Conservation (phyloP, 495 filamentous ascomycete species). For the Penicillium desertorum region DNA sequence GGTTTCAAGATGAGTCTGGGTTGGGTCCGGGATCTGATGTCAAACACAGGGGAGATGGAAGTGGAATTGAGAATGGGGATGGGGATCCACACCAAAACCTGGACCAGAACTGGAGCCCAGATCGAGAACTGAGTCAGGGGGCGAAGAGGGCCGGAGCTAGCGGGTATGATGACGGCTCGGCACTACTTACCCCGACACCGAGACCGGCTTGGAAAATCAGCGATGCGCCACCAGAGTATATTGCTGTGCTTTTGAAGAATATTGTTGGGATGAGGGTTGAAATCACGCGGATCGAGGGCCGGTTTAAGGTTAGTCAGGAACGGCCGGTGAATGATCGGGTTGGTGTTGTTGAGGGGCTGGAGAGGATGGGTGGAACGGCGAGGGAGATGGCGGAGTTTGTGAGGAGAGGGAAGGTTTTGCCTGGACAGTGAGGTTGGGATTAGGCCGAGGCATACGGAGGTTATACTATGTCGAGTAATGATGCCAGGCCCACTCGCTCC, state of each 20-base stretch:
- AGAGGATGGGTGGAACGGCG: constrained; percentile 16
- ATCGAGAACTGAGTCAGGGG: background rate
- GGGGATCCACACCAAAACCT: background rate
- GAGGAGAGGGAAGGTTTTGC: constrained; percentile 8
- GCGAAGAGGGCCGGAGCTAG: background rate
- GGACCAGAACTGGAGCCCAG: background rate
- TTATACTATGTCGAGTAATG: background rate
- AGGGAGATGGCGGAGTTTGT: constrained; percentile 25
- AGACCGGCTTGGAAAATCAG: constrained; percentile 42
- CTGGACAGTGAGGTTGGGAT: background rate
- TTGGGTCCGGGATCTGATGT: background rate
- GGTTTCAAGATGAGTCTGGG: constrained; percentile 17
- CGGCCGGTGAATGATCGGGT: constrained; percentile 38
- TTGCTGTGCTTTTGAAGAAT: constrained; percentile 45
- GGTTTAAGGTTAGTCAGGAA: constrained; percentile 59
- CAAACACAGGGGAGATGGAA: background rate
- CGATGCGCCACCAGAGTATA: constrained; percentile 49
- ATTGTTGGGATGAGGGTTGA: constrained; percentile 52
- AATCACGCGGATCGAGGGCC: constrained; percentile 47
- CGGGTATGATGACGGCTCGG: constrained; percentile 12
- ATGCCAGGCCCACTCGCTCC: background rate
- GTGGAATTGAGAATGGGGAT: background rate
- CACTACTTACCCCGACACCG: background rate
- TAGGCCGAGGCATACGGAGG: background rate
- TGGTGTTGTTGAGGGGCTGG: constrained; percentile 51